Evolutionary conservation across 306 rosid species (phyloP), one percentile per base, ranked within the genome.

Genomic region (Vigna nakashimae): DNA sequence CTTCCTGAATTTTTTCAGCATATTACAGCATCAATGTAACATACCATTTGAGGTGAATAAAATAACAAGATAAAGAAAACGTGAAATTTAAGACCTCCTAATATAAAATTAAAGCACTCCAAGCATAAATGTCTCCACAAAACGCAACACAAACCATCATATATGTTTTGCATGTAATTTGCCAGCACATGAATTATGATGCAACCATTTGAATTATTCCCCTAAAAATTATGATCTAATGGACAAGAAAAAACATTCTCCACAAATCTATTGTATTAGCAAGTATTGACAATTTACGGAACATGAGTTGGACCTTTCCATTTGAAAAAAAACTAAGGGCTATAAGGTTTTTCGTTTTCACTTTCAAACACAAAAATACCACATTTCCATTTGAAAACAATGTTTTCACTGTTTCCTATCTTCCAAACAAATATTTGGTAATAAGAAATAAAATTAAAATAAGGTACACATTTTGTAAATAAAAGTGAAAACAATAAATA

Each of bases 301-400:
- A 65, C 48, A 70, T 18, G 28, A 64, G 6, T 48, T n/a, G 52
- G 50, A 70, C 45, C 38, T 59, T 52, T 42, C 55, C 64, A 50
- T 9, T 63, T 20, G 42, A 38, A 53, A 63, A 71, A 20, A 30
- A 43, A 36, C 15, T 10, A 34, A 8, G 16, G 18, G 38, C 30
- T 43, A 60, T 59, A 0, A 7, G 12, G 12, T 22, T 57, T 57
- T 57, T 32, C 26, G 3, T 24, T 57, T 57, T 24, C 8, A 57
- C n/a, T 57, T 24, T 20, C 4, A 20, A 55, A 20, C 62, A 20
- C 32, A 17, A 52, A 52, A 55, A 55, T 9, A 2, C 0, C 62
- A 56, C 16, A 22, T 52, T n/a, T 52, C 26, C 20, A 20, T 20
- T 20, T 20, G 20, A 20, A 20, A 20, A 20, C 20, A 20, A 20